Evolutionary conservation across 176 grass and related monocot species (phyloP).

Genomic region (Carex kokanica): DNA sequence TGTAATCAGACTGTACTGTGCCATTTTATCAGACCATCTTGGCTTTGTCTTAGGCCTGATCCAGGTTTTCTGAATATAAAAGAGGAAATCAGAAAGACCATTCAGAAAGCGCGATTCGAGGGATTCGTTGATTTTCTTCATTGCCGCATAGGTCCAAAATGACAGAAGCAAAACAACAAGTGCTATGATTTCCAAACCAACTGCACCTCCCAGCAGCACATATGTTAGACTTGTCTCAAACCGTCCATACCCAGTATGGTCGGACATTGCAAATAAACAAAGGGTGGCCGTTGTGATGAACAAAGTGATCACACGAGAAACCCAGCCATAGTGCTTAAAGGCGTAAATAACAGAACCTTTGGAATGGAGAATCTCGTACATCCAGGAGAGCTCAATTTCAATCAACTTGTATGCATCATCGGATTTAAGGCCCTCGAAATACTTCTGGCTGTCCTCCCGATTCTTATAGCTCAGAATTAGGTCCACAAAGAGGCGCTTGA

Average conservation of each 20-base stretch:
- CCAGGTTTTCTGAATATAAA: neutral
- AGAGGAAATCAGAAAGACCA: neutral
- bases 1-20: constrained; percentile 36
- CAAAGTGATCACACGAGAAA: constrained; percentile 32
- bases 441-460: constrained; percentile 23
- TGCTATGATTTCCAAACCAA: neutral
- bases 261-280: too few species aligned
- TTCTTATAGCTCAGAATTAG: constrained; percentile 59
- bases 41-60: neutral
- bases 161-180: constrained; percentile 19
- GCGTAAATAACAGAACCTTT: neutral
- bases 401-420: constrained; percentile 30
- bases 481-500: constrained; percentile 45
- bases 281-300: too few species aligned
- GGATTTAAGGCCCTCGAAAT: neutral
- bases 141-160: neutral
- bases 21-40: constrained; percentile 39
- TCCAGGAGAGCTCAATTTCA: constrained; percentile 39
- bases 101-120: too few species aligned
- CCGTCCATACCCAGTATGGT: too few species aligned
- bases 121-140: too few species aligned
- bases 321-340: constrained; percentile 24
- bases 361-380: constrained; percentile 39
- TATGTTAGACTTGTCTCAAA: neutral
- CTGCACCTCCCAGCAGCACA: neutral